A percentile compares a stretch with the other conserved stretches of the same genome.
These are phyloP conservation scores for Globisporangium emineosum DNA, from an alignment of 352 stramenopile genomes.

Conservation along the genomic window DNA sequence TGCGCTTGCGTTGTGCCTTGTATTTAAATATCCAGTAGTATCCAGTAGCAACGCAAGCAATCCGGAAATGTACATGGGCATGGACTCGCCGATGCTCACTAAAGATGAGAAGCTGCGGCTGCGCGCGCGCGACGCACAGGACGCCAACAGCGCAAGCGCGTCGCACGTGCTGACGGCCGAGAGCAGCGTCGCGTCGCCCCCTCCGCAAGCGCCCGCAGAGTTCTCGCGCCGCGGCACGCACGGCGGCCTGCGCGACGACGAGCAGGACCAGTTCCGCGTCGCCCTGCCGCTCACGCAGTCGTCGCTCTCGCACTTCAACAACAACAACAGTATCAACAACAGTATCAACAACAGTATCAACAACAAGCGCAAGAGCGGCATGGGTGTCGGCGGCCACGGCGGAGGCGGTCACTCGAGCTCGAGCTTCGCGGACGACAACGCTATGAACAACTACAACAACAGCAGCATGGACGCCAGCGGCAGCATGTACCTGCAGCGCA, in stretches of 20 bases:
- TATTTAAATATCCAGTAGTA: background rate
- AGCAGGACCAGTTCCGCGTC: conserved; percentile 12
- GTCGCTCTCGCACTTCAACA: conserved; percentile 5
- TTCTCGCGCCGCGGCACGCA: conserved; percentile 8
- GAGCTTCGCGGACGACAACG: conserved; percentile 11
- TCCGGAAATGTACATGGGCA: conserved; percentile 19
- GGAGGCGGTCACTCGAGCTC: background rate
- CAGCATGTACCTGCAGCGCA: conserved; percentile 5
- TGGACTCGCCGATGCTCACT: conserved; percentile 14
- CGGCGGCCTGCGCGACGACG: conserved; percentile 17
- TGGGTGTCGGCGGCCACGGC: background rate
- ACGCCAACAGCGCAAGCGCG: background rate
- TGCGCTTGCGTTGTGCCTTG: conserved; percentile 5
- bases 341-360: background rate
- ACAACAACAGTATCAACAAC: background rate
- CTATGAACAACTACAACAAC: conserved; percentile 5
- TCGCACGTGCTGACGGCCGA: conserved; percentile 13
- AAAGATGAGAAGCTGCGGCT: conserved; percentile 9
- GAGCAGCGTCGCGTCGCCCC: conserved; percentile 11
- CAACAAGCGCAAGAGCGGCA: conserved; percentile 2
- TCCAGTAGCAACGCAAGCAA: background rate
- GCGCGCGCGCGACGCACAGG: background rate
- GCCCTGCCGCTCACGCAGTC: conserved; percentile 12
- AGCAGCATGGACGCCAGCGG: background rate
- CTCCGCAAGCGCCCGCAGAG: background rate